Conservation (phyloP, 1,284 basidiomycete species). For the Clitocybe nebularis region DNA sequence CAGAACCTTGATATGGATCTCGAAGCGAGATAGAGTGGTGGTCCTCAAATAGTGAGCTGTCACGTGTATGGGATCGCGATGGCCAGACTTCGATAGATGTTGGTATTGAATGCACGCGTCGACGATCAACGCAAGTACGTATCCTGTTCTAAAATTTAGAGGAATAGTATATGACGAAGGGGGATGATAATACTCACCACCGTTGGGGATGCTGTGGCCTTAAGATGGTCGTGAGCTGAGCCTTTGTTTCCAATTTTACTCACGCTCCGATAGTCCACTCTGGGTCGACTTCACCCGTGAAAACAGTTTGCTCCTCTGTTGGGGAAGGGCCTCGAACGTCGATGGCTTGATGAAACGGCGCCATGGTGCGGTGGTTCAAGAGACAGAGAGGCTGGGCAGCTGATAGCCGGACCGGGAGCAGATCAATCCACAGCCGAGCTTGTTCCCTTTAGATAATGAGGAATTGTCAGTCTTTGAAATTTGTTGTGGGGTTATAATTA, state of each 20-base stretch:
- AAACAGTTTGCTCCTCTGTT: constrained; percentile 23
- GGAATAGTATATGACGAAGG: not conserved
- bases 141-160: constrained; percentile 36
- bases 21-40: constrained; percentile 35
- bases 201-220: constrained; percentile 44
- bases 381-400: no score
- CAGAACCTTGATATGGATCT: constrained; percentile 41
- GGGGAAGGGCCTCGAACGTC: constrained; percentile 17
- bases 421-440: no score
- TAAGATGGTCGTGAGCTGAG: constrained; percentile 1
- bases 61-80: constrained; percentile 54
- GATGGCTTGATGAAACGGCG: constrained; percentile 34
- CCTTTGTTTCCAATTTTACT: constrained; percentile 17
- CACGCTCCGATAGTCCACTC: constrained; percentile 43
- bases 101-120: constrained; percentile 52
- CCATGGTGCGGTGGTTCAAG: constrained; percentile 24
- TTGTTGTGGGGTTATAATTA: no score
- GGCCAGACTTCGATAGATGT: constrained; percentile 33
- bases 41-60: constrained; percentile 55
- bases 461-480: no score
- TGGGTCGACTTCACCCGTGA: constrained; percentile 37
- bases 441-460: no score
- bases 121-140: constrained; percentile 49
- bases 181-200: constrained; percentile 35
- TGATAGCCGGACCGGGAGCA: no score